Conservation (phyloP, 208 protist species). For the Trypanosoma congolense region DNA sequence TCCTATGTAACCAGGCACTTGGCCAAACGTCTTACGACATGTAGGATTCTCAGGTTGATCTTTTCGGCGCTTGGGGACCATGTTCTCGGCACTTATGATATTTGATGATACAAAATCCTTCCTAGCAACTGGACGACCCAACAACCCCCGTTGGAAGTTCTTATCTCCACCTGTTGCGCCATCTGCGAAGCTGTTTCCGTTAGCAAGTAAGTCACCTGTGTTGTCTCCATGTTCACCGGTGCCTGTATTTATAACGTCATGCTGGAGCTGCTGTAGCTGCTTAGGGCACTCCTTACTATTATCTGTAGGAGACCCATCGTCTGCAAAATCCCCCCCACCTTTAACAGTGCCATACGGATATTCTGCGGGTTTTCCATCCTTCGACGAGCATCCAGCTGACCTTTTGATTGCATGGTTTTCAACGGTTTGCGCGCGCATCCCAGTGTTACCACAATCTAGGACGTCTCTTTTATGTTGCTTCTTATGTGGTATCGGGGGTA, state of each 20-base stretch:
- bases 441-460: conserved; percentile 26
- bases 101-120: conserved; percentile 93
- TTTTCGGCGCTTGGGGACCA: conserved; percentile 74
- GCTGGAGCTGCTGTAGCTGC: too few relatives aligned
- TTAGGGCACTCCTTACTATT: too few relatives aligned
- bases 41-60: conserved; percentile 59
- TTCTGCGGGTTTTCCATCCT: too few relatives aligned
- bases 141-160: background rate
- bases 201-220: background rate
- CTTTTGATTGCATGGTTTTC: background rate
- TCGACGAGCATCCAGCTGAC: background rate
- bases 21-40: conserved; percentile 75
- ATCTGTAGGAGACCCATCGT: too few relatives aligned
- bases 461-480: conserved; percentile 65
- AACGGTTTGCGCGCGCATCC: background rate
- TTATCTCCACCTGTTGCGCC: background rate
- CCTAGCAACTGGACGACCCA: conserved; percentile 23
- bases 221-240: too few relatives aligned
- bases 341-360: too few relatives aligned
- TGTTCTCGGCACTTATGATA: conserved; percentile 89
- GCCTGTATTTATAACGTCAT: too few relatives aligned
- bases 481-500: conserved; percentile 58
- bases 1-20: conserved; percentile 77
- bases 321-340: too few relatives aligned
- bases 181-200: background rate